phyloP scores from a whole-genome alignment of 2,329 filamentous ascomycete genomes.

The Alternaria atra region DNA sequence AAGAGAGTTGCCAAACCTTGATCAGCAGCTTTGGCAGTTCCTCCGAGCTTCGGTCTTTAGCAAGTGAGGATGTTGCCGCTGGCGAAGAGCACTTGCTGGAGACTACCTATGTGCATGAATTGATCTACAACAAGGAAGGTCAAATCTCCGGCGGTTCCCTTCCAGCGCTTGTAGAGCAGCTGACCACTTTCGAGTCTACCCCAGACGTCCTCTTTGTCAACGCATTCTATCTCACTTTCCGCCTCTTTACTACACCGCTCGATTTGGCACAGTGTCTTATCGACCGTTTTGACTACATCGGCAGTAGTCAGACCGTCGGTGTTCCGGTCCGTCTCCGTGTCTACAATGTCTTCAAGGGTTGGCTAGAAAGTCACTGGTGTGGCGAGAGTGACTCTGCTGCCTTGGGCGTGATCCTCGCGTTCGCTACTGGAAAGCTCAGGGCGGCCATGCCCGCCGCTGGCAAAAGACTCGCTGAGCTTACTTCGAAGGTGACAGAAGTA shows the following conservation, averaged over 20 bases:
- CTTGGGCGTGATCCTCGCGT: constrained; percentile 77
- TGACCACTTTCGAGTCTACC: constrained; percentile 91
- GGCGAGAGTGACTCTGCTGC: constrained; percentile 81
- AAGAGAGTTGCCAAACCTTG: constrained; percentile 67
- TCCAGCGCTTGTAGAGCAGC: constrained; percentile 88
- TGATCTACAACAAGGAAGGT: constrained; percentile 93
- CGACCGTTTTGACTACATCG: constrained; percentile 91
- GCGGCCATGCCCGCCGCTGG: constrained; percentile 77
- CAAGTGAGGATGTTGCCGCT: constrained; percentile 80
- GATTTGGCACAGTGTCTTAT: constrained; percentile 85
- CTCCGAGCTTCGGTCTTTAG: constrained; percentile 68
- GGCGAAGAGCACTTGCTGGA: constrained; percentile 86
- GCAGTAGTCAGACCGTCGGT: constrained; percentile 76
- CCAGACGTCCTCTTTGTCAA: constrained; percentile 92
- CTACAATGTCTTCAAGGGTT: constrained; percentile 96
- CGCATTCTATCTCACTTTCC: constrained; percentile 95
- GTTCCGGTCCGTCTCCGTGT: constrained; percentile 86
- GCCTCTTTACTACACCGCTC: constrained; percentile 84
- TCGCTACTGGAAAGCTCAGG: constrained; percentile 77
- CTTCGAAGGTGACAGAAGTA: constrained; percentile 77
- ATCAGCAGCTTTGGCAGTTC: constrained; percentile 71
- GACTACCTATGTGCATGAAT: constrained; percentile 88
- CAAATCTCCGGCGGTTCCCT: constrained; percentile 93
- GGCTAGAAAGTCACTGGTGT: constrained; percentile 96
- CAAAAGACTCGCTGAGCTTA: constrained; percentile 80